Conservation (phyloP, 768 basidiomycete species). For the Tulasnella sp. region DNA sequence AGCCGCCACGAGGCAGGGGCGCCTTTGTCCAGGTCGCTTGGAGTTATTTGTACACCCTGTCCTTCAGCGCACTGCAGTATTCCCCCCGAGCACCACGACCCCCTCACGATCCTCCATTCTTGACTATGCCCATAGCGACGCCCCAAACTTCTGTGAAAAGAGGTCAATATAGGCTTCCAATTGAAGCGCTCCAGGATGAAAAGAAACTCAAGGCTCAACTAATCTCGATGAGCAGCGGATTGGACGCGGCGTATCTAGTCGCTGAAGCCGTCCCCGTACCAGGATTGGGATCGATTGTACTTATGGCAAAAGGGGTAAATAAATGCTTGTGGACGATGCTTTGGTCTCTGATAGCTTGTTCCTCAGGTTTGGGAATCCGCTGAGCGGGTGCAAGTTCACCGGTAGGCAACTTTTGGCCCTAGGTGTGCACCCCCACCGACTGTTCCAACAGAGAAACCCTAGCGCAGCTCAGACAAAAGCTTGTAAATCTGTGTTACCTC, state of each 20-base stretch:
- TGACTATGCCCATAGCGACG: background rate
- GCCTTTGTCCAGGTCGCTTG: background rate
- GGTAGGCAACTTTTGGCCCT: background rate
- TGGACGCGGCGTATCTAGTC: background rate
- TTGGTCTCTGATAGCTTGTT: background rate
- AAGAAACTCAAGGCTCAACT: background rate
- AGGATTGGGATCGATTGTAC: background rate
- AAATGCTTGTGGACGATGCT: background rate
- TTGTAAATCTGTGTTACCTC: background rate
- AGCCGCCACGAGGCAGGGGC: background rate
- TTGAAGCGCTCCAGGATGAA: background rate
- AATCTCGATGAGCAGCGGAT: background rate
- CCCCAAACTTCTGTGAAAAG: background rate
- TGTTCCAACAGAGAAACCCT: background rate
- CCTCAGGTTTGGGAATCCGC: background rate
- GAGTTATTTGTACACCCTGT: background rate
- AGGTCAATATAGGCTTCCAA: background rate
- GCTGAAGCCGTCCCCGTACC: background rate
- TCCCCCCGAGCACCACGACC: background rate
- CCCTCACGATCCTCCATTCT: background rate
- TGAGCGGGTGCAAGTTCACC: background rate
- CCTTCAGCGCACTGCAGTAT: background rate
- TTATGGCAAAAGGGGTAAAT: background rate
- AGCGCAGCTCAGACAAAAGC: background rate
- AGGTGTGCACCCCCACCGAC: background rate